These are phyloP conservation scores for Cytauxzoon felis DNA, from an alignment of 169 alveolate genomes.

Conservation along the genomic window DNA sequence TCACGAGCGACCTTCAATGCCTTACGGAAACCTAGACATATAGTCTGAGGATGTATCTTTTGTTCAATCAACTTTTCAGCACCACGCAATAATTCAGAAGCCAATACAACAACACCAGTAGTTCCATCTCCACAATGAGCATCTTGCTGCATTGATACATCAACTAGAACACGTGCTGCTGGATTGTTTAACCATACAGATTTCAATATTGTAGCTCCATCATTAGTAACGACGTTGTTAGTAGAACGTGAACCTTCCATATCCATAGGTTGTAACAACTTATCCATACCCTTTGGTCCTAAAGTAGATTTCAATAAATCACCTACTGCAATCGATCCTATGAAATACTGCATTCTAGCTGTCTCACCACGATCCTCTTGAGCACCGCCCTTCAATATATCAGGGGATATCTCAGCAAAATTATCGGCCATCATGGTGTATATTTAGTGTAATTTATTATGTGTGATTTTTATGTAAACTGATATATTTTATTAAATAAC, in stretches of 20 bases:
- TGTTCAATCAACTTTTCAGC: slow-evolving; percentile 94
- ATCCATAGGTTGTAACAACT: slow-evolving; percentile 90
- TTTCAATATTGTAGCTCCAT: slow-evolving; percentile 98
- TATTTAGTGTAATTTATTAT: no score
- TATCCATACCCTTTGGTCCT: slow-evolving; percentile 99
- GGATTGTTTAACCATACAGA: slow-evolving; percentile 98
- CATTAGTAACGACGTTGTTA: slow-evolving; percentile 94
- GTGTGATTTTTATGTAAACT: no score
- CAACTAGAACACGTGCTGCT: slow-evolving; percentile 97
- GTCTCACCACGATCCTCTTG: slow-evolving; percentile 93
- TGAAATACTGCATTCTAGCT: slow-evolving; percentile 92
- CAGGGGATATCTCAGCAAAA: slow-evolving; percentile 84
- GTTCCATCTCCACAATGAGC: slow-evolving; percentile 92
- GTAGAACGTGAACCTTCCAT: slow-evolving; percentile 82
- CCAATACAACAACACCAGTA: slow-evolving; percentile 98
- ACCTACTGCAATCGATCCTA: slow-evolving; percentile 99
- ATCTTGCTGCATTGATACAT: slow-evolving; percentile 88
- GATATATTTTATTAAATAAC: no score
- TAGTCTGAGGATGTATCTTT: slow-evolving; percentile 96
- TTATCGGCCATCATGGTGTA: slow-evolving; percentile 7
- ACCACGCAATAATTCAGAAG: slow-evolving; percentile 97
- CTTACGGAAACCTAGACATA: slow-evolving; percentile 83
- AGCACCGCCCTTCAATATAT: slow-evolving; percentile 91
- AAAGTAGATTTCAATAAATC: slow-evolving; percentile 97
- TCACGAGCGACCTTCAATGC: slow-evolving; percentile 90